Evolutionary conservation across 805 yeast genomes (phyloP).

Genomic region (Candida adriatica): DNA sequence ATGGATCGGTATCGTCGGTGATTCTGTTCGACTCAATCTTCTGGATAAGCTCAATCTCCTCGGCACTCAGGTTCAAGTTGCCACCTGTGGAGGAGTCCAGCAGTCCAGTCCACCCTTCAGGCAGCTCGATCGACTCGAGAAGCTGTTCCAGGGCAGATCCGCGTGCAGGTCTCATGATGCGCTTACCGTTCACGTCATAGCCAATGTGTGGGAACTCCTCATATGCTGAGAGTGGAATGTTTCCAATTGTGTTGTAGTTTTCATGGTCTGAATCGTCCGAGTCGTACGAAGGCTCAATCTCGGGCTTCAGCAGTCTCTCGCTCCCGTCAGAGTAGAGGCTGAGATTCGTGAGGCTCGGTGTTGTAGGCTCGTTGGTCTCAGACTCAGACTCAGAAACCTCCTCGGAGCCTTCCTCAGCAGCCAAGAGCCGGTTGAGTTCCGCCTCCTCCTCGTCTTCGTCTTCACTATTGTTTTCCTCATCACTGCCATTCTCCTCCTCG

Average conservation of each 20-base stretch:
- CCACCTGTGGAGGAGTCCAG: slow-evolving; percentile 85
- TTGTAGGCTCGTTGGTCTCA: slow-evolving; percentile 49
- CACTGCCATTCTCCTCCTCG: too few species aligned
- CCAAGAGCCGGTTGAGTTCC: slow-evolving; percentile 56
- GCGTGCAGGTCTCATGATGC: slow-evolving; percentile 98
- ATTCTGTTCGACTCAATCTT: slow-evolving; percentile 81
- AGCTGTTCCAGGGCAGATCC: slow-evolving; percentile 91
- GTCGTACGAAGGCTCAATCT: slow-evolving; percentile 91
- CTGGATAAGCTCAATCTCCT: slow-evolving; percentile 82
- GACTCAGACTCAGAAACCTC: slow-evolving; percentile 37
- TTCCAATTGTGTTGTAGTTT: slow-evolving; percentile 86
- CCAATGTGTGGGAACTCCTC: slow-evolving; percentile 98
- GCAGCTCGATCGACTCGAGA: slow-evolving; percentile 85
- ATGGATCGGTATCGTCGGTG: slow-evolving; percentile 80
- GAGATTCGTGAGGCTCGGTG: slow-evolving; percentile 25
- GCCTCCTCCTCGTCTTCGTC: slow-evolving; percentile 43
- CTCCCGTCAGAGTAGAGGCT: slow-evolving; percentile 71
- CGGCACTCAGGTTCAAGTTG: slow-evolving; percentile 72
- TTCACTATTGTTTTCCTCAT: slow-evolving; percentile 8
- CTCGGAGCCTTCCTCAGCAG: slow-evolving; percentile 37
- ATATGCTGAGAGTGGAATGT: slow-evolving; percentile 86
- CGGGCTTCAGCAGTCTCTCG: slow-evolving; percentile 75
- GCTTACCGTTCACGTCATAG: slow-evolving; percentile 92
- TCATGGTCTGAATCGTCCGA: slow-evolving; percentile 85
- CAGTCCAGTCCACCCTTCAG: slow-evolving; percentile 98